Evolutionary conservation across 2,329 filamentous ascomycete genomes (phyloP), one percentile per base, ranked within the genome.

Genomic region (Ophiostoma novo-ulmi): DNA sequence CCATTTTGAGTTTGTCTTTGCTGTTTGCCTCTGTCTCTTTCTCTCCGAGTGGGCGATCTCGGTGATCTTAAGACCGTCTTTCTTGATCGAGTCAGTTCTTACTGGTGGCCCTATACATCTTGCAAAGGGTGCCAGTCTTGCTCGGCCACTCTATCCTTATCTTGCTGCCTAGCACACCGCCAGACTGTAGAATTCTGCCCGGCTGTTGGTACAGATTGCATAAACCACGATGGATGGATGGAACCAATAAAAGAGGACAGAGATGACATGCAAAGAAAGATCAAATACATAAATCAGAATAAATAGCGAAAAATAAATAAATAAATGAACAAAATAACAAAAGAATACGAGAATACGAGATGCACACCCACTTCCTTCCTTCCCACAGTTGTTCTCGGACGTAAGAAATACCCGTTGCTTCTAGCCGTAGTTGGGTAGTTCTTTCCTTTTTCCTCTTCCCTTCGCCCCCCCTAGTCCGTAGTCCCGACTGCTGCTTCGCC

Each of bases 331-430:
- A 26, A 22, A 58, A 26, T 10, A 10, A 58, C 20, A 5, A 10
- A 48, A 48, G 20, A 6, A 48, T 20, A 48, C 14, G 44, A 11
- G 41, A 14, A 44, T 44, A 10, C 38, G 38, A 44, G 41, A 17
- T 44, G 14, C 17, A 31, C 10, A 17, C 3, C n/a, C 8, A 17
- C 22, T 6, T 3, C 58, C 31, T 31, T 26, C 22, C 58, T 63
- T 36, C 58, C 58, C 58, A 13, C 13, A 26, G 52, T 26, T 7
- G n/a, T 20, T 13, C 58, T 63, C 58, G 58, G 58, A 63, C 58
- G 58, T 63, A 63, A 63, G 58, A 63, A 63, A 31, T 31, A 14
- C 58, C 58, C 58, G 58, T 63, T 31, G 58, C 44, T 5, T 48
- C 7, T 48, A 48, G 44, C 44, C 44, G 6, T 58, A 58, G 52